Base-by-base conservation (phyloP, 495 filamentous ascomycete genomes). In the Aspergillus taichungensis region DNA sequence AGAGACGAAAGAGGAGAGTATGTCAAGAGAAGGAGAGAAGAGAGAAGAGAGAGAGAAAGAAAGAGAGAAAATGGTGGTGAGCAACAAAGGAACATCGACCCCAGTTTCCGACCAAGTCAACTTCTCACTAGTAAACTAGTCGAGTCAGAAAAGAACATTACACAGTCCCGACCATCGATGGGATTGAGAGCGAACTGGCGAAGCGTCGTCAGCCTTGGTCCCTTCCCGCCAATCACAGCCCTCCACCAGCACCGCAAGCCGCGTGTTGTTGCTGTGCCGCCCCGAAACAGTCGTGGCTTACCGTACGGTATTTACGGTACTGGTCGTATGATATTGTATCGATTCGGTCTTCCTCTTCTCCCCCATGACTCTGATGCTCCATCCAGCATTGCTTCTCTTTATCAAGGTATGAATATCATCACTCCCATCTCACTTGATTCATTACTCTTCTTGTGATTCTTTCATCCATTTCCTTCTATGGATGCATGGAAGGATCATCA, bases 161-260 rank as follows among this genome's bases (percentile, higher is more conserved):
- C 18, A 24, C n/a, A n/a, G n/a, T n/a, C n/a, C n/a, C n/a, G n/a
- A n/a, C n/a, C n/a, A n/a, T n/a, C n/a, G n/a, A n/a, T 24, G 18
- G 18, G 18, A 24, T 24, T 24, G 18, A 24, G 18, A 24, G 18
- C 18, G 18, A 24, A 24, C 18, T 24, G 47, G 45, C 46, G 59
- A 60, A 66, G 66, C 68, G 68, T 72, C 68, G 68, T 72, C 68
- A 72, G 68, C 68, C 50, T 58, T 52, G 52, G 49, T 40, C 34
- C 45, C 40, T 43, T 55, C 44, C 49, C 59, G 59, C 68, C 65
- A 72, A 68, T 71, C 63, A 71, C 55, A 54, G 54, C 48, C 57
- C 61, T 54, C 52, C 63, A 52, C 50, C 54, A 51, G 42, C 47
- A 55, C 46, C 49, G 42, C 63, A 66, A 63, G 68, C 68, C 68